Evolutionary conservation across 139 green algal genomes (phyloP).

Genomic region (Helicosporidium sp.): DNA sequence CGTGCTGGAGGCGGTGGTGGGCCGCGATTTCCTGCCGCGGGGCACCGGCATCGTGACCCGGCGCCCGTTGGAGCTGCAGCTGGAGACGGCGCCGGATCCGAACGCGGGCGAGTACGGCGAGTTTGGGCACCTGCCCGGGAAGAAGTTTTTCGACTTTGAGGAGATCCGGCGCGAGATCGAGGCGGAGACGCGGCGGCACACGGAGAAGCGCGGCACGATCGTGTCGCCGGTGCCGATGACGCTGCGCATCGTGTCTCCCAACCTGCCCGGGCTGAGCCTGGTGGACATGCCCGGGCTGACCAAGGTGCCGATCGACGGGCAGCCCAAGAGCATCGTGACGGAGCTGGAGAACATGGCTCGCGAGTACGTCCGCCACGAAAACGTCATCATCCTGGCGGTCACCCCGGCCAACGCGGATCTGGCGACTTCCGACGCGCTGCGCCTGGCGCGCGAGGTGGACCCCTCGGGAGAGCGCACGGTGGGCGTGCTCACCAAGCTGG

Average conservation of each 20-base stretch:
- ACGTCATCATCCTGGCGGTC: conserved; percentile 86
- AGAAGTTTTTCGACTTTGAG: conserved; percentile 65
- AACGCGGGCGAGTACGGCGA: conserved; percentile 67
- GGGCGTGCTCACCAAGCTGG: conserved; percentile 73
- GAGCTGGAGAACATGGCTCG: conserved; percentile 88
- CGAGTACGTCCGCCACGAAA: conserved; percentile 75
- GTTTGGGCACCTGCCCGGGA: conserved; percentile 58
- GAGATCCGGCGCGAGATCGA: conserved; percentile 78
- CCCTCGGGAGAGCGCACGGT: conserved; percentile 48
- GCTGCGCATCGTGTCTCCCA: conserved; percentile 68
- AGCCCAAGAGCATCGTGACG: conserved; percentile 75
- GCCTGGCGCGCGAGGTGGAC: conserved; percentile 79
- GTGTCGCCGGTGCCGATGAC: conserved; percentile 86
- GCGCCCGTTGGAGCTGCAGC: conserved; percentile 73
- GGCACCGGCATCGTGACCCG: conserved; percentile 83
- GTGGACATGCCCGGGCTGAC: conserved; percentile 93
- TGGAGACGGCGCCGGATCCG: conserved; percentile 54
- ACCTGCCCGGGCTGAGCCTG: conserved; percentile 81
- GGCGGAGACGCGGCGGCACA: conserved; percentile 65
- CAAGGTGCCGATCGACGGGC: conserved; percentile 89
- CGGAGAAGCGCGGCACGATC: conserved; percentile 38
- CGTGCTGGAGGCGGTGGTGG: conserved; percentile 86
- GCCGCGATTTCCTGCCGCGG: conserved; percentile 78
- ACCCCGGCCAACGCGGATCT: conserved; percentile 93
- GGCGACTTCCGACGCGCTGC: conserved; percentile 84